Conservation (phyloP, 257 asterid species). For the Mitragyna speciosa region DNA sequence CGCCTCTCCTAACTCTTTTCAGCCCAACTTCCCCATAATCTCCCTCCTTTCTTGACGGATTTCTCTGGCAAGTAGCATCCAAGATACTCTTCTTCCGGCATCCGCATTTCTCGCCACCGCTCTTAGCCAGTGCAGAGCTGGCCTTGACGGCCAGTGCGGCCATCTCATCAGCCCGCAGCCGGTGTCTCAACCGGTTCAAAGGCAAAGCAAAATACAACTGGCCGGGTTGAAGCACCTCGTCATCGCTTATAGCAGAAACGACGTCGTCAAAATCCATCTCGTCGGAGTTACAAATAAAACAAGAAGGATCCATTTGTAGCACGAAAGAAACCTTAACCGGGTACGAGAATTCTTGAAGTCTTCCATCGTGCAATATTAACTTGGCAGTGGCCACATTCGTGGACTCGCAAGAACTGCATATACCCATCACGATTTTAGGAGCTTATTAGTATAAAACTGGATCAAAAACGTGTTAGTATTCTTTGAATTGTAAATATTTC, state of each 20-base stretch:
- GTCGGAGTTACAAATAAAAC: conserved; percentile 84
- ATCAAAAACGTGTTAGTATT: neutral
- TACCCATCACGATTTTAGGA: conserved; percentile 46
- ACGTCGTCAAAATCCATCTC: conserved; percentile 88
- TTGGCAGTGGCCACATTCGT: conserved; percentile 76
- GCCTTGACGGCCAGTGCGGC: conserved; percentile 99
- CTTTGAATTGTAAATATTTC: no score
- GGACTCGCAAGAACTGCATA: conserved; percentile 79
- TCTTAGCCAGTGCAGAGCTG: conserved; percentile 69
- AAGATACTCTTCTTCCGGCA: conserved; percentile 40
- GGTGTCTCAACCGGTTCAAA: conserved; percentile 48
- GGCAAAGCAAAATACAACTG: conserved; percentile 90
- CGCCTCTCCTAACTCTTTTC: conserved; percentile 29
- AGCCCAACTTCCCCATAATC: conserved; percentile 22
- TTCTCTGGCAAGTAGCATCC: conserved; percentile 33
- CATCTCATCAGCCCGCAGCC: conserved; percentile 85
- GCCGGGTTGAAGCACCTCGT: conserved; percentile 78
- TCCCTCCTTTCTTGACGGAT: conserved; percentile 30
- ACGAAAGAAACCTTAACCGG: conserved; percentile 77
- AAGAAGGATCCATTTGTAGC: conserved; percentile 60
- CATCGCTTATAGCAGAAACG: conserved; percentile 61
- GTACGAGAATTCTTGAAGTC: conserved; percentile 71
- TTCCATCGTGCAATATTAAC: conserved; percentile 65
- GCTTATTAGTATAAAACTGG: neutral
- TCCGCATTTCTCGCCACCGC: conserved; percentile 58